Percentiles rank a stretch among this genome's conserved stretches.
These are phyloP conservation scores for Chytriomyces sp. DNA, from an alignment of 192 early-diverging fungal species.

Conservation along the genomic window DNA sequence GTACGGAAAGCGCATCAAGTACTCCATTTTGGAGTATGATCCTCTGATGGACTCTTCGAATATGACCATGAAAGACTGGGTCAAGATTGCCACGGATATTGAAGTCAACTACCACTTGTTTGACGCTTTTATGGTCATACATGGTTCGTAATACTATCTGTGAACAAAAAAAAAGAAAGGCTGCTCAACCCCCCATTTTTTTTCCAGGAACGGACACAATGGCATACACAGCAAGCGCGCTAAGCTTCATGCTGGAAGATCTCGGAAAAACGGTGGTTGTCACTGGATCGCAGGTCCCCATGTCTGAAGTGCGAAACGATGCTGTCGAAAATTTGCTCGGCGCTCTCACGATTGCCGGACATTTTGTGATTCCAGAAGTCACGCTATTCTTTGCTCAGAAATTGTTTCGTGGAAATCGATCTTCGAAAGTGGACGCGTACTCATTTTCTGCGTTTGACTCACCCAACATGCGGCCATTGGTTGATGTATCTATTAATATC, in stretches of 20 bases:
- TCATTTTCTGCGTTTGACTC: constrained; percentile 65
- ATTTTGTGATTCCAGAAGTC: constrained; percentile 97
- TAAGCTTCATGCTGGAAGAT: constrained; percentile 96
- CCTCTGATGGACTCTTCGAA: constrained; percentile 95
- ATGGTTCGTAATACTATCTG: constrained; percentile 63
- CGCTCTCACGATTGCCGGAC: constrained; percentile 95
- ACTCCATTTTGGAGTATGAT: constrained; percentile 95
- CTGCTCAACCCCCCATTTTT: too few species aligned
- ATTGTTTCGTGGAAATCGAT: constrained; percentile 90
- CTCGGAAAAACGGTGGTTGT: constrained; percentile 98
- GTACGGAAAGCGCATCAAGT: constrained; percentile 89
- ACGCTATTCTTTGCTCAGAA: constrained; percentile 92
- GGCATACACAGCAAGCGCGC: constrained; percentile 59
- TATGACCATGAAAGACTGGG: constrained; percentile 89
- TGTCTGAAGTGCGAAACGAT: constrained; percentile 97
- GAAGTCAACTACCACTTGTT: constrained; percentile 91
- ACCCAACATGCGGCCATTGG: constrained; percentile 86
- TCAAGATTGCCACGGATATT: constrained; percentile 93
- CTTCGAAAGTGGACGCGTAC: constrained; percentile 64
- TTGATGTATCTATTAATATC: constrained; percentile 96
- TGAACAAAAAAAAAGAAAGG: not conserved
- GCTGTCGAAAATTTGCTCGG: constrained; percentile 96
- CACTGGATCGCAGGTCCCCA: constrained; percentile 96
- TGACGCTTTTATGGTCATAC: constrained; percentile 96
- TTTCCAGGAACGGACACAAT: constrained; percentile 47